phyloP scores from a whole-genome alignment of 148 eudicot genomes.

The Heliamphora exappendiculata region DNA sequence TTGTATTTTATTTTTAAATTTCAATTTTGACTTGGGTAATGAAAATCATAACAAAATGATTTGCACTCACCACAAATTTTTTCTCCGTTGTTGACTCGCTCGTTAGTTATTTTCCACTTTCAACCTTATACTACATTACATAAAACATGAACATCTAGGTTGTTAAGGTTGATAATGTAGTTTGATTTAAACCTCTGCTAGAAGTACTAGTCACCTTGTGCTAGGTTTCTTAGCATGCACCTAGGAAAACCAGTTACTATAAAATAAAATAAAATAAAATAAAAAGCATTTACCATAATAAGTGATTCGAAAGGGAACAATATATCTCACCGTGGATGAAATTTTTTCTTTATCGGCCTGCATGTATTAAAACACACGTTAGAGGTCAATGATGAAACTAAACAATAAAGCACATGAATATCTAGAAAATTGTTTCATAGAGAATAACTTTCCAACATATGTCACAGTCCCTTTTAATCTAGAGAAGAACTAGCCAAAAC shows the following conservation, averaged over 20 bases:
- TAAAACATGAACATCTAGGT: background rate
- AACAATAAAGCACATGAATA: background rate
- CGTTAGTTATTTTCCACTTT: no score
- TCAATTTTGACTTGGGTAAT: background rate
- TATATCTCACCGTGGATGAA: slow-evolving; percentile 14
- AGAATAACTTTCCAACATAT: background rate
- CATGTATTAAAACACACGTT: background rate
- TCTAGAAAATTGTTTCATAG: background rate
- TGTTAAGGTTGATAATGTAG: background rate
- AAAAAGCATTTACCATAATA: background rate
- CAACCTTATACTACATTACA: background rate
- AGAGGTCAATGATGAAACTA: background rate
- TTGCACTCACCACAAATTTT: background rate
- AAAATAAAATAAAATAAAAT: background rate
- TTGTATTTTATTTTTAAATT: background rate
- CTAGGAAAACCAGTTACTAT: background rate
- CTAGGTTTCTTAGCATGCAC: background rate
- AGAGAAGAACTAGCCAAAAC: no score
- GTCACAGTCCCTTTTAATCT: background rate
- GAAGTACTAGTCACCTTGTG: background rate
- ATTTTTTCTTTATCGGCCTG: slow-evolving; percentile 13
- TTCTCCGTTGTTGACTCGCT: no score
- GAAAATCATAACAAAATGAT: background rate
- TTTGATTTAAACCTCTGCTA: background rate
- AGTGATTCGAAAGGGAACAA: background rate